phyloP scores from a whole-genome alignment of 192 early-diverging fungal species.

The Dissophora globulifera region DNA sequence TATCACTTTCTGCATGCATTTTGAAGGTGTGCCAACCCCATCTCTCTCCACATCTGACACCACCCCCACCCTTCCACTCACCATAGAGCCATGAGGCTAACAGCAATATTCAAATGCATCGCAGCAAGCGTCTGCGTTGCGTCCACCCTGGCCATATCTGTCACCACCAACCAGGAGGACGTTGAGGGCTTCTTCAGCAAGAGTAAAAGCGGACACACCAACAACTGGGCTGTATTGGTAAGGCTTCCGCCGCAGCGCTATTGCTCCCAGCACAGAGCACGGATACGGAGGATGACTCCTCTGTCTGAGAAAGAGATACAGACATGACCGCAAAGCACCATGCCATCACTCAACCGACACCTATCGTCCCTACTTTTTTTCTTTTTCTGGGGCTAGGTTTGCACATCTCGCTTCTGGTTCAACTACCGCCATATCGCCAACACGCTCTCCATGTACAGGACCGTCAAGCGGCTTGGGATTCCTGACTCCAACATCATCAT shows the following conservation, averaged over 20 bases:
- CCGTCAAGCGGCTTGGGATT: constrained; percentile 97
- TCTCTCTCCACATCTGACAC: no score
- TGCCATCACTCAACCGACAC: no score
- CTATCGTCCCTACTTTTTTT: not conserved
- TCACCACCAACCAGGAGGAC: constrained; percentile 31
- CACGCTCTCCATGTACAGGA: constrained; percentile 98
- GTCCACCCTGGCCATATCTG: constrained; percentile 26
- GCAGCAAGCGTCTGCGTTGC: constrained; percentile 17
- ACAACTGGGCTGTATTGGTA: constrained; percentile 99
- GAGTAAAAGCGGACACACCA: constrained; percentile 77
- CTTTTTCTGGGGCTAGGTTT: constrained; percentile 66
- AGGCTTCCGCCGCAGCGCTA: no score
- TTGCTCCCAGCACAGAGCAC: no score
- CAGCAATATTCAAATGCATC: constrained; percentile 20
- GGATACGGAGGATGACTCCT: no score
- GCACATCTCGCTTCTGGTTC: constrained; percentile 99
- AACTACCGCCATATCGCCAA: constrained; percentile 99
- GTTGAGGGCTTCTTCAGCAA: constrained; percentile 69
- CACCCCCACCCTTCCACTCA: not conserved
- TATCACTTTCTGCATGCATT: no score
- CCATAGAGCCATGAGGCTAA: constrained; percentile 14
- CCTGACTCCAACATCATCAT: constrained; percentile 99
- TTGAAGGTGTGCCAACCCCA: constrained; percentile 6
- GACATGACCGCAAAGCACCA: no score
- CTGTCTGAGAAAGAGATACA: not conserved